phyloP scores from a whole-genome alignment of 2,329 filamentous ascomycete genomes.

The Fusarium compactum region DNA sequence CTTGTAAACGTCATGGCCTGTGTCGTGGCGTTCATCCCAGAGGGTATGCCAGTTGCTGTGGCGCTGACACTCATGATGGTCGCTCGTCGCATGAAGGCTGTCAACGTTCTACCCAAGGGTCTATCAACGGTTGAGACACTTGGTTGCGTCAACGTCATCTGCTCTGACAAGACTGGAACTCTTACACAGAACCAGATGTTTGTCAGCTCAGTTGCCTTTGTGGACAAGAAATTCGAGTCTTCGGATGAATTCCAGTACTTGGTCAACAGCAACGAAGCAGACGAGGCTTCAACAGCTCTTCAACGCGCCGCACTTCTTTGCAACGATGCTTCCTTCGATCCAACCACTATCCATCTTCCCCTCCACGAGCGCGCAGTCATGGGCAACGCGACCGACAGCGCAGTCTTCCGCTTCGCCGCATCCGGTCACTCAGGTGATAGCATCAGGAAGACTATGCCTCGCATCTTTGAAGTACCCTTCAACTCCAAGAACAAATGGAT shows the following conservation, averaged over 20 bases:
- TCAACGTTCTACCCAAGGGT: conserved; percentile 57
- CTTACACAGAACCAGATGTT: conserved; percentile 60
- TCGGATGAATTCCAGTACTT: conserved; percentile 43
- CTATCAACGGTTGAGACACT: conserved; percentile 58
- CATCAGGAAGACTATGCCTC: conserved; percentile 33
- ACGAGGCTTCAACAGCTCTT: conserved; percentile 2
- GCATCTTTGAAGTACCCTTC: conserved; percentile 59
- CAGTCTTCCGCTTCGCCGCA: conserved; percentile 56
- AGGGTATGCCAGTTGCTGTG: conserved; percentile 56
- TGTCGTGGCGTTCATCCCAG: conserved; percentile 56
- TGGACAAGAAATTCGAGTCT: conserved; percentile 49
- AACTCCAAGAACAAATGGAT: conserved; percentile 66
- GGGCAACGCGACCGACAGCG: conserved; percentile 59
- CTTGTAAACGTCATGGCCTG: conserved; percentile 61
- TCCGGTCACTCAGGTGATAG: conserved; percentile 35
- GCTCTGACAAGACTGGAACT: conserved; percentile 58
- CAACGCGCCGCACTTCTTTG: conserved; percentile 49
- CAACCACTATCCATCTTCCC: conserved; percentile 52
- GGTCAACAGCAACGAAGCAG: not conserved
- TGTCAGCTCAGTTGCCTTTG: conserved; percentile 54
- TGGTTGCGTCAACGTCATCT: conserved; percentile 59
- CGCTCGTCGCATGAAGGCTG: conserved; percentile 57
- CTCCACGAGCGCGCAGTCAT: conserved; percentile 52
- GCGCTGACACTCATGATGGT: conserved; percentile 58
- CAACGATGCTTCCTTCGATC: conserved; percentile 59